Base-by-base conservation (phyloP, 2,329 filamentous ascomycete species). In the Fusarium azukiicola region DNA sequence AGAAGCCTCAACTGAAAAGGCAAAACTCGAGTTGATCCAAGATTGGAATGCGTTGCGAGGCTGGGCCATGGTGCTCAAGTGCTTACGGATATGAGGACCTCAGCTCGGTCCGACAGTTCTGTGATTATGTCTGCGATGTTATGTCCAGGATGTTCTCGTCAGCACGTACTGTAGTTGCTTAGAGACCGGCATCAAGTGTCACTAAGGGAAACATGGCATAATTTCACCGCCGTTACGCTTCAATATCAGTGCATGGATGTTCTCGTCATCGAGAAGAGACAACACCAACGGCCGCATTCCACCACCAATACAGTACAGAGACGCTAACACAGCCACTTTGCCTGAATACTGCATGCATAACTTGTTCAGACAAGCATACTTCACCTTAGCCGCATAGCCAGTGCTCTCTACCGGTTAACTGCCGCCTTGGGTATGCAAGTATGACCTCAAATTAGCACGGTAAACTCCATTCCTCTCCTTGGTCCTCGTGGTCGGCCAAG, bases 1-100 rank as follows among this genome's bases (percentile, higher is more conserved):
- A 63, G 58, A 63, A 63, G 58, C 58, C 58, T 63, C 58, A 63
- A 63, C 58, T 63, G 58, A 63, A 38, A 42, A 63, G 27, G 58
- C n/a, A 11, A 63, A 63, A 63, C 58, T 63, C n/a, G 58, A 63
- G 38, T 27, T 27, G 16, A 44, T 44, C 38, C n/a, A 19, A 63
- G 27, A 38, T 8, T 44, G 10, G 36, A n/a, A 42, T 44, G 58
- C 23, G 38, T 27, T 23, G n/a, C n/a, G 10, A 63, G n/a, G 14
- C 23, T 58, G 32, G 7, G 36, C 14, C 32, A 40, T 42, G 40
- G 54, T 63, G 58, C 27, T 19, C 58, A n/a, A 44, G 46, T 27
- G 58, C 38, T 44, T 8, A 63, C 38, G n/a, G 40, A 27, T 38
- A 27, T 21, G 58, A 63, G 58, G n/a, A 63, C 19, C 14, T 42